phyloP scores from a whole-genome alignment of 1,284 basidiomycete species.

The Neonothopanus nambi region DNA sequence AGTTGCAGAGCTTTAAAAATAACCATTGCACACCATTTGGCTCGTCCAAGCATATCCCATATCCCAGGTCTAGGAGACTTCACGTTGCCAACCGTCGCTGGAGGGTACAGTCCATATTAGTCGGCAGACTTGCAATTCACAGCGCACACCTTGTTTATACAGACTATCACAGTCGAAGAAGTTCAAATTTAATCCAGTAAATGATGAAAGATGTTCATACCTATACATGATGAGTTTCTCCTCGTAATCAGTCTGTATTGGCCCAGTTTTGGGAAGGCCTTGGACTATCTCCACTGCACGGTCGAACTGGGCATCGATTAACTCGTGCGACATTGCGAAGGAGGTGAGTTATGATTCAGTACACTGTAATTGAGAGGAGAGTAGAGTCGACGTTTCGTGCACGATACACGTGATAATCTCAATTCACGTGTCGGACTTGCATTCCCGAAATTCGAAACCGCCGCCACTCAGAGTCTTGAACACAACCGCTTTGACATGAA shows the following conservation, averaged over 20 bases:
- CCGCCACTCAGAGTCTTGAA: too few relatives aligned
- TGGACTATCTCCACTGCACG: constrained; percentile 95
- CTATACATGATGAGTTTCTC: constrained; percentile 96
- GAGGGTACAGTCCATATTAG: constrained; percentile 17
- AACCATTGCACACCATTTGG: constrained; percentile 75
- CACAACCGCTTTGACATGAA: too few relatives aligned
- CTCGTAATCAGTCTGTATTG: constrained; percentile 95
- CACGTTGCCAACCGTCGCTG: constrained; percentile 90
- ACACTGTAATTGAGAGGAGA: too few relatives aligned
- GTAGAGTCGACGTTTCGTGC: too few relatives aligned
- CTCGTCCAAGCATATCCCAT: constrained; percentile 90
- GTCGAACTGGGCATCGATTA: constrained; percentile 85
- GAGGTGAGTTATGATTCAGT: too few relatives aligned
- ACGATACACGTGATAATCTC: too few relatives aligned
- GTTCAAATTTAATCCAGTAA: constrained; percentile 5
- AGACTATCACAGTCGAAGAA: constrained; percentile 48
- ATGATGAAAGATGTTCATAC: constrained; percentile 32
- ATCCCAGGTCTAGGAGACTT: constrained; percentile 79
- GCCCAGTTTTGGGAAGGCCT: constrained; percentile 87
- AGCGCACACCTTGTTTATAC: constrained; percentile 83
- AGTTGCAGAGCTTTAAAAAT: constrained; percentile 17
- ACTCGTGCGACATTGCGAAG: constrained; percentile 40
- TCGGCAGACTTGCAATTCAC: neutral
- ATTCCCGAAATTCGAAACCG: too few relatives aligned
- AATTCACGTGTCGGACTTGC: too few relatives aligned